Evolutionary conservation across 2,329 filamentous ascomycete species (phyloP).

Genomic region (Aspergillus costaricaensis): DNA sequence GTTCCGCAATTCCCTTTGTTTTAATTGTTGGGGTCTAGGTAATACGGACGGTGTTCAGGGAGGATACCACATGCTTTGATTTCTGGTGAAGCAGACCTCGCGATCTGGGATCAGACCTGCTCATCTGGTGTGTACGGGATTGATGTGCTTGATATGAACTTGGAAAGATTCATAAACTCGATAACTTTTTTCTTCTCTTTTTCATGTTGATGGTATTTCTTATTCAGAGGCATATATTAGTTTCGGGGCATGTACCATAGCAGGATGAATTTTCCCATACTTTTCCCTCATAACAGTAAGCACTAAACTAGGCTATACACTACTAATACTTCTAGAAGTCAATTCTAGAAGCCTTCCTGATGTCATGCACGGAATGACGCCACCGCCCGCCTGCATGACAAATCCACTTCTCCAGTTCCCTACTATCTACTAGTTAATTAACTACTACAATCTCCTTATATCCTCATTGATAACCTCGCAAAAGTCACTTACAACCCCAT

Average conservation of each 20-base stretch:
- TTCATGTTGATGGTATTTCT: slow-evolving; percentile 18
- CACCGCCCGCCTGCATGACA: slow-evolving; percentile 4
- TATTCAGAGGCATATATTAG: slow-evolving; percentile 27
- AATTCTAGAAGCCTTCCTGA: slow-evolving; percentile 1
- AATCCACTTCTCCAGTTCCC: neutral
- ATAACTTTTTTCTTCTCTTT: neutral
- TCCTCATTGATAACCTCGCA: too few species aligned
- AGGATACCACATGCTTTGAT: slow-evolving; percentile 34
- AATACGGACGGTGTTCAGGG: slow-evolving; percentile 29
- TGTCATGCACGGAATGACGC: slow-evolving; percentile 11
- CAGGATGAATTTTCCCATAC: slow-evolving; percentile 13
- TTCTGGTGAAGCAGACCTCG: slow-evolving; percentile 17
- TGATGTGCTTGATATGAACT: slow-evolving; percentile 10
- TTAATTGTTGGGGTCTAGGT: slow-evolving; percentile 20
- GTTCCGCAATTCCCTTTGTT: slow-evolving; percentile 17
- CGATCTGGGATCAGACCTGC: slow-evolving; percentile 10
- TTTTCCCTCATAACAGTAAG: neutral
- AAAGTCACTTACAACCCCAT: too few species aligned
- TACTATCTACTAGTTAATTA: too few species aligned
- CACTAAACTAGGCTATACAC: neutral
- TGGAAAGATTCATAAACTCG: slow-evolving; percentile 13
- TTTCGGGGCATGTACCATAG: slow-evolving; percentile 33
- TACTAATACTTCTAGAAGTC: neutral
- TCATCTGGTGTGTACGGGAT: slow-evolving; percentile 6
- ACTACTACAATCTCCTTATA: too few species aligned